Evolutionary conservation across 495 filamentous ascomycete genomes (phyloP).

Genomic region (Venustampulla echinocandica): DNA sequence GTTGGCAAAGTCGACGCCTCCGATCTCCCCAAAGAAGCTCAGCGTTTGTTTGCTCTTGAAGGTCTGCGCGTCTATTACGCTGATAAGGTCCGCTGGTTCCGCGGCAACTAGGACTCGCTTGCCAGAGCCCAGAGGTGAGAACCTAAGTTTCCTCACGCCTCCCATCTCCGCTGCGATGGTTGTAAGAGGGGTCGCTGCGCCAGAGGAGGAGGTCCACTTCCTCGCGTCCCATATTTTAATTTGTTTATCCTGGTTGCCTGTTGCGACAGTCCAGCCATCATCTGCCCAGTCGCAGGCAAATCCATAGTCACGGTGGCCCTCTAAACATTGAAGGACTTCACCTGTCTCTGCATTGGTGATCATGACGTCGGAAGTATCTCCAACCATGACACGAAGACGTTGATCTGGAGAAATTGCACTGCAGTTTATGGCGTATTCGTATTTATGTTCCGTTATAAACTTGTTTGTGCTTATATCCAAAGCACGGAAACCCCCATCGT

Average conservation of each 20-base stretch:
- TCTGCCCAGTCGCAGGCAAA: slow-evolving; percentile 91
- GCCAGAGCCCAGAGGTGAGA: slow-evolving; percentile 71
- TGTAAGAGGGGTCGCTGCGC: slow-evolving; percentile 40
- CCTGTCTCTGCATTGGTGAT: slow-evolving; percentile 41
- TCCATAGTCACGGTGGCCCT: slow-evolving; percentile 69
- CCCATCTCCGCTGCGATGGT: slow-evolving; percentile 68
- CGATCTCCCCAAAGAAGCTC: slow-evolving; percentile 81
- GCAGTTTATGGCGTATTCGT: slow-evolving; percentile 72
- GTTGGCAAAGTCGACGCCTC: slow-evolving; percentile 63
- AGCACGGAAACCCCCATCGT: slow-evolving; percentile 67
- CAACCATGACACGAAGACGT: slow-evolving; percentile 71
- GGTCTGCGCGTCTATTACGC: slow-evolving; percentile 64
- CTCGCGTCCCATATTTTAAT: slow-evolving; percentile 84
- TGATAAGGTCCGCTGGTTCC: slow-evolving; percentile 78
- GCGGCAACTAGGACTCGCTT: slow-evolving; percentile 65
- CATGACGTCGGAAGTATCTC: slow-evolving; percentile 37
- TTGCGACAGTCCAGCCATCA: slow-evolving; percentile 81
- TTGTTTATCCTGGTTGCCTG: slow-evolving; percentile 80
- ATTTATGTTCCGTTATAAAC: slow-evolving; percentile 51
- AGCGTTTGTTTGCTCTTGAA: slow-evolving; percentile 63
- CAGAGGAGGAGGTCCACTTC: slow-evolving; percentile 47
- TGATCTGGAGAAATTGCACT: slow-evolving; percentile 70
- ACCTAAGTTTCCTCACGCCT: slow-evolving; percentile 67
- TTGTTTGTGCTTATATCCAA: slow-evolving; percentile 63
- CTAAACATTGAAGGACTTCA: slow-evolving; percentile 43